phyloP scores from a whole-genome alignment of 495 filamentous ascomycete species.

The Trichoderma virens region DNA sequence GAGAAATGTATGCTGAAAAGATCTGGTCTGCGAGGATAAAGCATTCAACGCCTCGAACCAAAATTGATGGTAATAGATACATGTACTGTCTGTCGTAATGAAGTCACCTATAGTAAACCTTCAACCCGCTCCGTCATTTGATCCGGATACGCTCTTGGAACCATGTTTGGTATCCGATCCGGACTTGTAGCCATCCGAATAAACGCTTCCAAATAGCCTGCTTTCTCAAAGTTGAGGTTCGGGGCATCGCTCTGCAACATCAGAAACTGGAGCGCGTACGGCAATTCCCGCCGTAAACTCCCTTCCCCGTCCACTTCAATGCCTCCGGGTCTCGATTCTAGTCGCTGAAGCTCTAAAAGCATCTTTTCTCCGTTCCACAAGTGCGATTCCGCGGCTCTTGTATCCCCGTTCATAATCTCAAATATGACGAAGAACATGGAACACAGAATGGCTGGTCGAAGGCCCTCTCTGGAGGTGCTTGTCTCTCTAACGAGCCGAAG shows the following conservation, averaged over 20 bases:
- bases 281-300: background rate
- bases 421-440: conserved; percentile 24
- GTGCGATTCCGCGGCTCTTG: conserved; percentile 18
- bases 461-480: conserved; percentile 2
- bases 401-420: conserved; percentile 21
- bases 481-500: conserved; percentile 15
- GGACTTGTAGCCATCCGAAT: background rate
- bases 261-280: background rate
- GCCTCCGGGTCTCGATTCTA: background rate
- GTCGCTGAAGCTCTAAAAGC: conserved; percentile 16
- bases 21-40: no score
- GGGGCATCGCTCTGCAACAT: background rate
- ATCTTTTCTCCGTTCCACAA: conserved; percentile 22
- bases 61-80: no score
- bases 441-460: conserved; percentile 19
- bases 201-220: background rate
- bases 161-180: background rate
- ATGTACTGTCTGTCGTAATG: no score
- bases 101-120: background rate
- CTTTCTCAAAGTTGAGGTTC: background rate
- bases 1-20: no score
- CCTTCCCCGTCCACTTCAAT: background rate
- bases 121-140: background rate
- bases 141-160: background rate
- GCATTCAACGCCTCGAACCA: no score